Evolutionary conservation across 192 early-diverging fungal species (phyloP), one percentile per base, ranked within the genome.

Genomic region (Umbelopsis sp.): DNA sequence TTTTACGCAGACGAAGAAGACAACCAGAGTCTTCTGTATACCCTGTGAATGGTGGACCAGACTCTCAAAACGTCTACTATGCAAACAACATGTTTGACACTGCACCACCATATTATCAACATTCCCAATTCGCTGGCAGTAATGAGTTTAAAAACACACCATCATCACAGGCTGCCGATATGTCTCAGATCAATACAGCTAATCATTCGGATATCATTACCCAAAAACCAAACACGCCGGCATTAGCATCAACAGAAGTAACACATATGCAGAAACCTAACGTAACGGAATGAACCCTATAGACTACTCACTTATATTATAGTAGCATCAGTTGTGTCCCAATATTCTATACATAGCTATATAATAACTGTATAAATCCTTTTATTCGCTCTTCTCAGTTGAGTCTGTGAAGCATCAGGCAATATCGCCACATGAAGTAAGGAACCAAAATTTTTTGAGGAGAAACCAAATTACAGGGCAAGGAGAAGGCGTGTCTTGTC

Each of bases 51-150:
- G 55, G 30, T 18, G 55, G 30, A 12, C 9, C 25, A 18, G 55
- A 35, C 6, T 61, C 55, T 4, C 55, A 61, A 25, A 27, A 30
- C 18, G 30, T 30, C 0, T 61, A 61, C 30, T 61, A 35, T 35
- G 12, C 55, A 22, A 61, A 61, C 55, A 33, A 61, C 27, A n/a
- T 25, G 27, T 35, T 35, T 3, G 55, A 61, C 16, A 61, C 1
- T 61, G 55, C 55, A 18, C 55, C 55, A 16, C 55, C 55, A 61
- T 61, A 35, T 35, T 61, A 61, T 13, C 55, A 61, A 15, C 55
- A 61, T 13, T 11, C 21, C 13, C 2, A 4, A 30, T 25, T 9
- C 37, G 10, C 25, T 15, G 11, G 55, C 4, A 61, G 13, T 13
- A 61, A 37, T 61, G 55, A 30, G 33, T 12, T 25, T 21, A 52